Evolutionary conservation across 2,329 filamentous ascomycete genomes (phyloP).

Genomic region (Botrytis deweyae): DNA sequence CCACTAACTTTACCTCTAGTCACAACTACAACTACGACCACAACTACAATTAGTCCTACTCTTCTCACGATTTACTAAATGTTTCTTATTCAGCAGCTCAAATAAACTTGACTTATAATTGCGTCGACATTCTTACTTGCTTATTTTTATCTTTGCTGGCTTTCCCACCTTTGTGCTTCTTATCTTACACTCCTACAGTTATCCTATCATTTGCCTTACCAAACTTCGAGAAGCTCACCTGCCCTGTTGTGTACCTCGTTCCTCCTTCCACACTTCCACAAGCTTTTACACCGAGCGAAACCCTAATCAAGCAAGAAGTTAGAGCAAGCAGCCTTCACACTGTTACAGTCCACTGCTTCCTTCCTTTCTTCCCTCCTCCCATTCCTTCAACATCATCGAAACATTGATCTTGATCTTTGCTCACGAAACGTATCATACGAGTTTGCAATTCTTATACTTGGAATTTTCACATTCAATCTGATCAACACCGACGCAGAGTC

Average conservation of each 20-base stretch:
- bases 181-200: not conserved
- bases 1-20: not conserved
- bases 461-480: not conserved
- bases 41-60: not conserved
- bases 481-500: not conserved
- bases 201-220: slow-evolving; percentile 19
- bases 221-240: slow-evolving; percentile 21
- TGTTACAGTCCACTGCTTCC: not conserved
- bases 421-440: not conserved
- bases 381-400: slow-evolving; percentile 6
- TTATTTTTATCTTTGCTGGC: not conserved
- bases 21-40: not conserved
- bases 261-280: slow-evolving; percentile 16
- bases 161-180: not conserved
- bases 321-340: not conserved
- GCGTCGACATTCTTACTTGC: not conserved
- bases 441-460: not conserved
- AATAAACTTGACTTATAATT: not conserved
- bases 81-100: not conserved
- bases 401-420: not conserved
- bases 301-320: not conserved
- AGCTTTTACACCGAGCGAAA: slow-evolving; percentile 2
- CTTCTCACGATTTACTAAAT: not conserved
- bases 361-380: slow-evolving; percentile 8
- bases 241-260: slow-evolving; percentile 17